A percentile compares a stretch with the other conserved stretches of the same genome.
Evolutionary conservation across 2,329 filamentous ascomycete genomes (phyloP).

Genomic region (Myriangium duriaei): DNA sequence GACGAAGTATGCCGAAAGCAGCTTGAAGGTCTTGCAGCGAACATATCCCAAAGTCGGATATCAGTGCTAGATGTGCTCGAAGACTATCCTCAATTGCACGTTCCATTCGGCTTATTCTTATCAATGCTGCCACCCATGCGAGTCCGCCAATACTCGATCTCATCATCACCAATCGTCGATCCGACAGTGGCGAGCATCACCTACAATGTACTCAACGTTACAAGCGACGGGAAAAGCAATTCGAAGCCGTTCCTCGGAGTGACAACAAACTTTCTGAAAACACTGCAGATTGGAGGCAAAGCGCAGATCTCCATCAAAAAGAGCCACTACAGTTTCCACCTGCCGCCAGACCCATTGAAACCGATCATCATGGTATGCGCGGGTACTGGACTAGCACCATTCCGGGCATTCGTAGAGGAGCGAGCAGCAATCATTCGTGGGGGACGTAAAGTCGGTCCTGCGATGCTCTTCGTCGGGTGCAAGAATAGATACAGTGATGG

Average conservation of each 20-base stretch:
- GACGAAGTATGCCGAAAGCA: no score
- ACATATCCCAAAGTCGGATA: no score
- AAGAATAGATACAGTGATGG: slow-evolving; percentile 43
- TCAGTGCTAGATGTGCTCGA: slow-evolving; percentile 62
- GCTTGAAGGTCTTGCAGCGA: no score
- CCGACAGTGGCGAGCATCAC: slow-evolving; percentile 39
- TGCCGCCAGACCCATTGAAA: slow-evolving; percentile 27
- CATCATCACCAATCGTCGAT: slow-evolving; percentile 21
- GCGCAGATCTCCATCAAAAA: slow-evolving; percentile 31
- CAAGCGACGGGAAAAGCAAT: not conserved
- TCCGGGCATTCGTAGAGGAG: slow-evolving; percentile 97
- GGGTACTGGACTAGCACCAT: slow-evolving; percentile 95
- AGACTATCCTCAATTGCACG: slow-evolving; percentile 43
- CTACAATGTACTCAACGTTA: slow-evolving; percentile 41
- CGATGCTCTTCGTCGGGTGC: slow-evolving; percentile 55
- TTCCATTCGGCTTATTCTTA: slow-evolving; percentile 57
- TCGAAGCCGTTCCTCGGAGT: slow-evolving; percentile 29
- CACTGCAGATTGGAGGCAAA: slow-evolving; percentile 28
- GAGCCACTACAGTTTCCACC: slow-evolving; percentile 31
- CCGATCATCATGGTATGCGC: slow-evolving; percentile 86
- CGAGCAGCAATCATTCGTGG: slow-evolving; percentile 41
- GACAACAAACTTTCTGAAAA: slow-evolving; percentile 30
- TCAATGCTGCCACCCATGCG: slow-evolving; percentile 65
- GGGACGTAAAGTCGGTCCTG: slow-evolving; percentile 32
- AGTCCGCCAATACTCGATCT: slow-evolving; percentile 23